A percentile compares a stretch with the other conserved stretches of the same genome.
phyloP scores from a whole-genome alignment of 306 rosid genomes.

The Cucurbita moschata region DNA sequence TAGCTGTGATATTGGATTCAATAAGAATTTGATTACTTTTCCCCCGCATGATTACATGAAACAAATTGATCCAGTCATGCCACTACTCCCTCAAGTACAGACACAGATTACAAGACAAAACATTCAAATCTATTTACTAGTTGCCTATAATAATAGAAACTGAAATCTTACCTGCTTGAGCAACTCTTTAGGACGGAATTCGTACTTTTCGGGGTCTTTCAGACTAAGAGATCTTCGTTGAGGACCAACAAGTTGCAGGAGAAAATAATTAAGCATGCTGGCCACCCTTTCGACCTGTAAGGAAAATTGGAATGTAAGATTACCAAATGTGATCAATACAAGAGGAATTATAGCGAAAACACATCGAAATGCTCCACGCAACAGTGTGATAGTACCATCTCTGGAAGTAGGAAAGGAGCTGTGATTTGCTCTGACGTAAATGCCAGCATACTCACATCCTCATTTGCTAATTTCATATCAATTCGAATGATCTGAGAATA shows the following conservation, averaged over 20 bases:
- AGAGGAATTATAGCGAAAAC: neutral
- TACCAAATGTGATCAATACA: neutral
- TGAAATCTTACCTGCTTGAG: conserved; percentile 56
- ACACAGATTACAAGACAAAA: neutral
- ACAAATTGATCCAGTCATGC: neutral
- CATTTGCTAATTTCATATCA: conserved; percentile 96
- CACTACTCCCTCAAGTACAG: neutral
- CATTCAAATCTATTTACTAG: neutral
- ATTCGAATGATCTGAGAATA: conserved; percentile 66
- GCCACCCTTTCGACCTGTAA: conserved; percentile 95
- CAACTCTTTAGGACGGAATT: conserved; percentile 87
- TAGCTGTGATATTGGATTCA: neutral
- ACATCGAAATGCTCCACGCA: neutral
- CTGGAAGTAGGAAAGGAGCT: conserved; percentile 92
- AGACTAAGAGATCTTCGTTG: conserved; percentile 86
- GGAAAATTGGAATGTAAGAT: neutral
- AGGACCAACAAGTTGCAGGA: conserved; percentile 93
- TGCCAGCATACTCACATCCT: conserved; percentile 91
- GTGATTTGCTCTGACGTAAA: conserved; percentile 91
- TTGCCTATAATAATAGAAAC: neutral
- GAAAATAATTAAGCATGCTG: conserved; percentile 96
- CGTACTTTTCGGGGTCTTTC: conserved; percentile 96
- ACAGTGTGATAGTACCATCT: conserved; percentile 45
- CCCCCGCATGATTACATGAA: neutral
- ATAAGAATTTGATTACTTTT: neutral